phyloP scores from a whole-genome alignment of 108 stramenopile genomes.

The Cyclotella cryptica region DNA sequence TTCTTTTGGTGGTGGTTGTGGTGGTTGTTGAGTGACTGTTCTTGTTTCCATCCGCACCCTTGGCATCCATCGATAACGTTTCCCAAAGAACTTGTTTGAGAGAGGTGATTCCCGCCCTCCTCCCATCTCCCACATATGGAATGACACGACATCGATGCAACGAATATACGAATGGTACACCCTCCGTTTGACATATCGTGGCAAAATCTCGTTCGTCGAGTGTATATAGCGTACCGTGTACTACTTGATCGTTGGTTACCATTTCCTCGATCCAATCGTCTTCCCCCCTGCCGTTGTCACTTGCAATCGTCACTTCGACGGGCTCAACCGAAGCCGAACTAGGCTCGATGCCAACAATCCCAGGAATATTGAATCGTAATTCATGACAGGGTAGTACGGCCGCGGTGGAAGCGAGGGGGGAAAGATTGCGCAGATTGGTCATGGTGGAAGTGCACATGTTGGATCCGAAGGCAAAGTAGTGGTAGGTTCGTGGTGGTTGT shows the following conservation, averaged over 20 bases:
- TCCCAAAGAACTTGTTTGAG: too few species aligned
- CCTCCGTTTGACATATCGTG: conserved; percentile 70
- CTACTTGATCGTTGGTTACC: too few species aligned
- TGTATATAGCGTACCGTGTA: conserved; percentile 80
- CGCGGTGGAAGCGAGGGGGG: conserved; percentile 60
- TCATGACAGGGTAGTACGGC: conserved; percentile 69
- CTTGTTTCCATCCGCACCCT: too few species aligned
- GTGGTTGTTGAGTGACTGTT: too few species aligned
- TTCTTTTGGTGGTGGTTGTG: too few species aligned
- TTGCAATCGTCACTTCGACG: neutral
- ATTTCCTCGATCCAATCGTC: too few species aligned
- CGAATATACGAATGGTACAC: conserved; percentile 74
- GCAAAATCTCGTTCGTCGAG: conserved; percentile 73
- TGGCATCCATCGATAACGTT: too few species aligned
- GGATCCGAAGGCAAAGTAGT: conserved; percentile 83
- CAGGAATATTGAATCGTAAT: conserved; percentile 63
- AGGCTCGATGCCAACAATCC: conserved; percentile 55
- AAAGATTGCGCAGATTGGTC: conserved; percentile 59
- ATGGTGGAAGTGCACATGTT: conserved; percentile 78
- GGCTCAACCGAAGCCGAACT: conserved; percentile 71
- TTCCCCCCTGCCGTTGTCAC: too few species aligned
- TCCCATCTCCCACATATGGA: conserved; percentile 68
- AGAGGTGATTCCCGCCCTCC: conserved; percentile 45
- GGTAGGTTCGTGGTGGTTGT: conserved; percentile 40
- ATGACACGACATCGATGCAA: conserved; percentile 66